These are phyloP conservation scores for Ceratobasidium theobromae DNA, from an alignment of 1,284 basidiomycete species.

Conservation along the genomic window DNA sequence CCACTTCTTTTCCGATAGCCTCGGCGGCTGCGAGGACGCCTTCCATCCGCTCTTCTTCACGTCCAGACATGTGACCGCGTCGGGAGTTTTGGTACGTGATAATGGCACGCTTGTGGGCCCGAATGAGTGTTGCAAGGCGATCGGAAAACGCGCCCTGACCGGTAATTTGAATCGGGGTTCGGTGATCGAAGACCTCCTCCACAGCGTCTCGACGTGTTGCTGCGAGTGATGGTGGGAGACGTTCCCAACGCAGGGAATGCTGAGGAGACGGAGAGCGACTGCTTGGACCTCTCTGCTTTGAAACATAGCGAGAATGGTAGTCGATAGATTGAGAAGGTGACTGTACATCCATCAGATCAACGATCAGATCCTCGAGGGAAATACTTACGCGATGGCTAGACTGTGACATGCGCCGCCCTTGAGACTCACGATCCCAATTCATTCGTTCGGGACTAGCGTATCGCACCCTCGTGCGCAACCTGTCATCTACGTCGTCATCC, in stretches of 20 bases:
- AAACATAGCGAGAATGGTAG: neutral
- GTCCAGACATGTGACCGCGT: neutral
- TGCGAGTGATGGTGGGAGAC: slow-evolving; percentile 20
- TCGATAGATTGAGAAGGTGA: slow-evolving; percentile 1
- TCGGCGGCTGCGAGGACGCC: slow-evolving; percentile 13
- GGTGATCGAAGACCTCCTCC: slow-evolving; percentile 8
- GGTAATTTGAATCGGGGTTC: slow-evolving; percentile 20
- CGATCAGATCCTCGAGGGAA: neutral
- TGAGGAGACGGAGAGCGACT: slow-evolving; percentile 13
- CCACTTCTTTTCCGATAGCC: slow-evolving; percentile 27
- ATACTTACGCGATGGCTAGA: slow-evolving; percentile 12
- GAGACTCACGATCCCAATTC: slow-evolving; percentile 19
- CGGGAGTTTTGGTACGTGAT: slow-evolving; percentile 13
- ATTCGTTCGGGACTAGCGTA: slow-evolving; percentile 21
- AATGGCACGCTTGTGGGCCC: slow-evolving; percentile 23
- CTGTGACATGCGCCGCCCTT: slow-evolving; percentile 5
- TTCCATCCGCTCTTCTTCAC: slow-evolving; percentile 24
- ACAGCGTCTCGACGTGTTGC: slow-evolving; percentile 4
- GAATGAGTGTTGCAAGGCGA: slow-evolving; percentile 22
- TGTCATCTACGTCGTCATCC: slow-evolving; percentile 24
- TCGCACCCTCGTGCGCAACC: slow-evolving; percentile 21
- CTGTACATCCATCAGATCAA: neutral
- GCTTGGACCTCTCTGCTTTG: neutral
- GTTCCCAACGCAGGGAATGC: neutral
- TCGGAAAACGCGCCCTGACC: slow-evolving; percentile 16